Conservation (phyloP, 305 asterid species). For the Rubia tinctorum region DNA sequence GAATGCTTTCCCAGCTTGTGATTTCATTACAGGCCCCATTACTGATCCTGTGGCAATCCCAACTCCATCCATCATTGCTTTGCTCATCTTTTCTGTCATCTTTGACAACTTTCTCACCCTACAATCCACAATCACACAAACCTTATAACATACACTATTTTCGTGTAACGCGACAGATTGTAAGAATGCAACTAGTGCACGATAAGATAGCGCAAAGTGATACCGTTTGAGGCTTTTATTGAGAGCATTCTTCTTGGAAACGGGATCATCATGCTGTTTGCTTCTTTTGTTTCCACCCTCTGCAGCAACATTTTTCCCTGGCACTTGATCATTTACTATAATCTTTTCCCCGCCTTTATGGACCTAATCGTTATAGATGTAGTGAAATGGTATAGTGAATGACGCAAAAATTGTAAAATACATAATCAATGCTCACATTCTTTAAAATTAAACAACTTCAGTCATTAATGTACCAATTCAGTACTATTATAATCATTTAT, state of each 20-base stretch:
- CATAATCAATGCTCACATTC: neutral
- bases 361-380: slow-evolving; percentile 33
- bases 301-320: slow-evolving; percentile 24
- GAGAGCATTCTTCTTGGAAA: slow-evolving; percentile 34
- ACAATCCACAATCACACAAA: neutral
- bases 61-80: slow-evolving; percentile 61
- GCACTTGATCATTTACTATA: slow-evolving; percentile 32
- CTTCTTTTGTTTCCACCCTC: slow-evolving; percentile 17
- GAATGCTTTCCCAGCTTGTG: slow-evolving; percentile 64
- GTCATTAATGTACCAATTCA: too few species aligned
- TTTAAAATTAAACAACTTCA: too few species aligned
- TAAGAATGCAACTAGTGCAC: too few species aligned
- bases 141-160: too few species aligned
- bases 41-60: slow-evolving; percentile 65
- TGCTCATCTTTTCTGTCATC: slow-evolving; percentile 83
- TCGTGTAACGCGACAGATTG: too few species aligned
- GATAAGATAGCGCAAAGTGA: too few species aligned
- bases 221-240: slow-evolving; percentile 75
- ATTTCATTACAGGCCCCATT: slow-evolving; percentile 55
- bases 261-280: slow-evolving; percentile 20
- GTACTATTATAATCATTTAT: neutral
- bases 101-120: slow-evolving; percentile 72
- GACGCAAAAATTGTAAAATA: neutral
- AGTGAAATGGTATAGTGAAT: neutral
- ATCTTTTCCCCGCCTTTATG: slow-evolving; percentile 74